These are phyloP conservation scores for Aspergillus quadricinctus DNA, from an alignment of 2,329 filamentous ascomycete genomes.

Conservation along the genomic window DNA sequence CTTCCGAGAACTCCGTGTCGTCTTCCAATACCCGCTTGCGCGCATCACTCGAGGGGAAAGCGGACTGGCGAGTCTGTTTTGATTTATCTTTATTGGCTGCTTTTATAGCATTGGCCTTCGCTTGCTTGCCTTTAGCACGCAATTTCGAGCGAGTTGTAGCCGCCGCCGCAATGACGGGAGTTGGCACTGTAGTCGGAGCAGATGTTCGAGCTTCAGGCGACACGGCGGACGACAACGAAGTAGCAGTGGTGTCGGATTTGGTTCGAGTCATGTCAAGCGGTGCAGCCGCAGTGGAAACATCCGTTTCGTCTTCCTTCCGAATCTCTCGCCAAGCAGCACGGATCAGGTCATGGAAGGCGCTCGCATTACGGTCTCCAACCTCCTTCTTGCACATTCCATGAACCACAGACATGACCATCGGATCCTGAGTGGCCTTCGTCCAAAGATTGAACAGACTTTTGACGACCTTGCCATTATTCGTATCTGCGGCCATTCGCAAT, in stretches of 20 bases:
- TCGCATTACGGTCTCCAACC: constrained; percentile 21
- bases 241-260: constrained; percentile 27
- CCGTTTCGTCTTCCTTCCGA: constrained; percentile 9
- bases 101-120: constrained; percentile 24
- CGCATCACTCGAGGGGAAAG: constrained; percentile 19
- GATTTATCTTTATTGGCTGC: constrained; percentile 18
- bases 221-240: constrained; percentile 38
- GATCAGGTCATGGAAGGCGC: constrained; percentile 29
- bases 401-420: constrained; percentile 28
- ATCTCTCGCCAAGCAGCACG: constrained; percentile 24
- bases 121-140: constrained; percentile 19
- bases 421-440: constrained; percentile 25
- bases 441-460: constrained; percentile 27
- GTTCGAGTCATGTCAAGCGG: constrained; percentile 14
- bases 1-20: constrained; percentile 26
- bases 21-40: constrained; percentile 27
- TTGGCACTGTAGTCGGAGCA: constrained; percentile 18
- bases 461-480: constrained; percentile 24
- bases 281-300: constrained; percentile 1
- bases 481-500: constrained; percentile 24
- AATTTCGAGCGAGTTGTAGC: constrained; percentile 6
- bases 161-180: constrained; percentile 1
- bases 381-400: constrained; percentile 26
- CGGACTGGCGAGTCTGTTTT: constrained; percentile 11
- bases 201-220: constrained; percentile 33